Evolutionary conservation across 169 alveolate species (phyloP).

Genomic region (Hepatocystis sp.): DNA sequence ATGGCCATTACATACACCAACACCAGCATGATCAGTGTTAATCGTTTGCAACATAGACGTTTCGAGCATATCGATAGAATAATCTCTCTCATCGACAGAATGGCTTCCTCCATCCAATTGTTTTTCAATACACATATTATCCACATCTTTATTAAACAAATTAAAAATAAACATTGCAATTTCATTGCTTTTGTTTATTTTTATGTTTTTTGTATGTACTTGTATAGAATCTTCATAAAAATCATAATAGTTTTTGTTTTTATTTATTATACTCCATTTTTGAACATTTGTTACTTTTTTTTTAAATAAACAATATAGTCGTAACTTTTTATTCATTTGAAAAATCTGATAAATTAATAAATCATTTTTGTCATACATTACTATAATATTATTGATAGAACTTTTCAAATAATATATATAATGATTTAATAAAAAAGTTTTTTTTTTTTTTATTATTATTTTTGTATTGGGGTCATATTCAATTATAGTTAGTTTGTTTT

Average conservation of each 20-base stretch:
- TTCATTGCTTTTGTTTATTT: constrained; percentile 25
- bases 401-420: constrained; percentile 4
- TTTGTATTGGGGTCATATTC: constrained; percentile 4
- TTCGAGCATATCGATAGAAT: too few species aligned
- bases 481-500: constrained; percentile 1
- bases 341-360: constrained; percentile 24
- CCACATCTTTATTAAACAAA: background rate
- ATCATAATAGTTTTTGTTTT: constrained; percentile 2
- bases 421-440: constrained; percentile 5
- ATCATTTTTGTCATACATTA: constrained; percentile 27
- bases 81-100: too few species aligned
- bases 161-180: constrained; percentile 12
- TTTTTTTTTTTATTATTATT: constrained; percentile 2
- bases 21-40: too few species aligned
- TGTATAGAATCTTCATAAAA: constrained; percentile 8
- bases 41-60: too few species aligned
- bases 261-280: constrained; percentile 1
- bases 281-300: constrained; percentile 6
- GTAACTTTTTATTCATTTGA: background rate
- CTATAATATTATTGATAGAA: constrained; percentile 11
- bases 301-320: constrained; percentile 2
- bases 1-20: background rate
- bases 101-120: too few species aligned
- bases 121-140: too few species aligned
- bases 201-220: constrained; percentile 6